Conservation (phyloP, 345 rosid species). For the Lepidium aucheri region DNA sequence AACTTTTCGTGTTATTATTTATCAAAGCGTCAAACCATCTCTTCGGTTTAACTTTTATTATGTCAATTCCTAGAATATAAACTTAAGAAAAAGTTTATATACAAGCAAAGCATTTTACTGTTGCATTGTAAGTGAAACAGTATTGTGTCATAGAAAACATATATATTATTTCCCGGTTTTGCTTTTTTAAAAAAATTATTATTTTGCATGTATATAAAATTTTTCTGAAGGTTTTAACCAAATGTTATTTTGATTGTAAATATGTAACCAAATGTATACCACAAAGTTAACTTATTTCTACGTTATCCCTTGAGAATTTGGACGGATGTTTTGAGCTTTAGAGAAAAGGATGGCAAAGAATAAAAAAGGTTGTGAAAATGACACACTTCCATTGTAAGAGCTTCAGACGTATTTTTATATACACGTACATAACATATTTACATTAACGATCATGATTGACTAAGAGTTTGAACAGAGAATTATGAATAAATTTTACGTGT, state of each 20-base stretch:
- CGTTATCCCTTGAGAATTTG: slow-evolving; percentile 1
- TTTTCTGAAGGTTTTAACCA: not conserved
- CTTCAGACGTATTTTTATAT: too few species aligned
- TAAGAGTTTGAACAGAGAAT: not conserved
- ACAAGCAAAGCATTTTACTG: not conserved
- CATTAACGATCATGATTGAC: not conserved
- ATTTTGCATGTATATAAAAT: too few species aligned
- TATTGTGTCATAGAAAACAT: not conserved
- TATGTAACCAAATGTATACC: not conserved
- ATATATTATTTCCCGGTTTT: not conserved
- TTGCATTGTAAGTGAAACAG: slow-evolving; percentile 14
- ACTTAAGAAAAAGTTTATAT: not conserved
- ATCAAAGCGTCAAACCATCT: too few species aligned
- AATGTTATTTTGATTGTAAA: not conserved
- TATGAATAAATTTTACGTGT: not conserved
- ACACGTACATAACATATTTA: not conserved
- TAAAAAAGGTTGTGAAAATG: slow-evolving; percentile 24
- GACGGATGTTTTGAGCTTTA: slow-evolving; percentile 2
- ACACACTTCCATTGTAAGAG: slow-evolving; percentile 14
- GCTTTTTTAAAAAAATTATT: not conserved
- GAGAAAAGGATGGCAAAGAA: slow-evolving; percentile 1
- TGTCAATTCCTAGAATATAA: not conserved
- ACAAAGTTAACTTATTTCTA: too few species aligned
- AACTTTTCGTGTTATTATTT: too few species aligned
- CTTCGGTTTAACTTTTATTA: too few species aligned